Evolutionary conservation across 2,329 filamentous ascomycete genomes (phyloP).

Genomic region (Cytospora piceicola): DNA sequence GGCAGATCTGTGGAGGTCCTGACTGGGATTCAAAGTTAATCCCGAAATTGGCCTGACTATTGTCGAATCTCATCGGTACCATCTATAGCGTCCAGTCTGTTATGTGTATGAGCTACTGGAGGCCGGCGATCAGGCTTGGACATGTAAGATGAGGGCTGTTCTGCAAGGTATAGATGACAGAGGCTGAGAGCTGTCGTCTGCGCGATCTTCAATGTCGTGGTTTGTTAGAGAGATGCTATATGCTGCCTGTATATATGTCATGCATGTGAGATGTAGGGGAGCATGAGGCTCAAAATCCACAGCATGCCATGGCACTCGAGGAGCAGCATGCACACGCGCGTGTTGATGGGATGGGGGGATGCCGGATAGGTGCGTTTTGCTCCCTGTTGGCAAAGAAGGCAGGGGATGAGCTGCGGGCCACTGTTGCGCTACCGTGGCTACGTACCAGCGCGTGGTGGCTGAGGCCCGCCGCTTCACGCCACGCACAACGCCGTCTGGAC

Average conservation of each 20-base stretch:
- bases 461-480: conserved; percentile 9
- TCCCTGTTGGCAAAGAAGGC: conserved; percentile 1
- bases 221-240: conserved; percentile 3
- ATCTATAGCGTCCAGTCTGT: background rate
- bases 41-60: conserved; percentile 18
- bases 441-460: conserved; percentile 13
- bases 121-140: background rate
- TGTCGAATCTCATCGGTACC: background rate
- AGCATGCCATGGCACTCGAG: conserved; percentile 35
- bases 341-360: conserved; percentile 9
- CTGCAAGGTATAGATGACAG: background rate
- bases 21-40: background rate
- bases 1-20: conserved; percentile 22
- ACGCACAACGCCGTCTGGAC: background rate
- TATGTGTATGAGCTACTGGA: background rate
- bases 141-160: background rate
- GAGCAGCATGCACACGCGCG: conserved; percentile 18
- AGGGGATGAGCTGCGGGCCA: conserved; percentile 3
- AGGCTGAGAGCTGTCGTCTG: background rate
- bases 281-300: conserved; percentile 40
- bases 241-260: conserved; percentile 35
- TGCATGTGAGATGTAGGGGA: conserved; percentile 39
- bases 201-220: conserved; percentile 10
- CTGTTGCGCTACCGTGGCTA: background rate
- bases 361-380: conserved; percentile 17